These are phyloP conservation scores for Vachellia pachyceras DNA, from an alignment of 306 rosid species.

Conservation along the genomic window DNA sequence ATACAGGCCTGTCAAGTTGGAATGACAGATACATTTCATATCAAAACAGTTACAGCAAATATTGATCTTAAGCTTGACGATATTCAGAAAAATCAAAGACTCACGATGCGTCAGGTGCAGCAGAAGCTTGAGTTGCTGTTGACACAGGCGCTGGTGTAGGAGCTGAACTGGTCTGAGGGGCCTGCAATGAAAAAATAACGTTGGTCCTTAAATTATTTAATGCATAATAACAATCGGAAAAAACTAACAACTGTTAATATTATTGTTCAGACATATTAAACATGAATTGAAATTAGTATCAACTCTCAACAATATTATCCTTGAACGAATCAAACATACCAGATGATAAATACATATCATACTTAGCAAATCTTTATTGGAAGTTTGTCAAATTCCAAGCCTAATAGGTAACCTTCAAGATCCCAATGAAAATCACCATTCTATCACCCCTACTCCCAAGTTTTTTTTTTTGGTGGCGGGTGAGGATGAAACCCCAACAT, in stretches of 20 bases:
- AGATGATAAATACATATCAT: neutral
- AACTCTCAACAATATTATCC: neutral
- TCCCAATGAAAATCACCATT: neutral
- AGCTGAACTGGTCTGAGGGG: slow-evolving; percentile 61
- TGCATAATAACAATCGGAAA: neutral
- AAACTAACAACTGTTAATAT: neutral
- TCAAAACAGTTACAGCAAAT: slow-evolving; percentile 20
- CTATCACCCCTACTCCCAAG: neutral
- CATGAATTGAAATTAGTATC: neutral
- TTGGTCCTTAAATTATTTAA: neutral
- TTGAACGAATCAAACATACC: neutral
- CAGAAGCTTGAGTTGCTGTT: slow-evolving; percentile 47
- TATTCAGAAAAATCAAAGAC: slow-evolving; percentile 33
- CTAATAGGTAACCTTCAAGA: neutral
- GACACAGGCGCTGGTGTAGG: slow-evolving; percentile 51
- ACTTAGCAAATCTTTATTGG: neutral
- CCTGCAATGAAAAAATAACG: slow-evolving; percentile 38
- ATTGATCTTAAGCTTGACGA: neutral
- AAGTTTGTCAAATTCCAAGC: neutral
- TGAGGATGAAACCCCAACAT: too few species aligned
- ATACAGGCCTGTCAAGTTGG: slow-evolving; percentile 49
- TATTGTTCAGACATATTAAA: neutral
- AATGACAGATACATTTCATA: slow-evolving; percentile 20
- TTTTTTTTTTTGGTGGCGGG: too few species aligned
- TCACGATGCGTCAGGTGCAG: slow-evolving; percentile 53